Base-by-base conservation (phyloP, 371 early-diverging fungal genomes). In the Blastocladiella emersonii region DNA sequence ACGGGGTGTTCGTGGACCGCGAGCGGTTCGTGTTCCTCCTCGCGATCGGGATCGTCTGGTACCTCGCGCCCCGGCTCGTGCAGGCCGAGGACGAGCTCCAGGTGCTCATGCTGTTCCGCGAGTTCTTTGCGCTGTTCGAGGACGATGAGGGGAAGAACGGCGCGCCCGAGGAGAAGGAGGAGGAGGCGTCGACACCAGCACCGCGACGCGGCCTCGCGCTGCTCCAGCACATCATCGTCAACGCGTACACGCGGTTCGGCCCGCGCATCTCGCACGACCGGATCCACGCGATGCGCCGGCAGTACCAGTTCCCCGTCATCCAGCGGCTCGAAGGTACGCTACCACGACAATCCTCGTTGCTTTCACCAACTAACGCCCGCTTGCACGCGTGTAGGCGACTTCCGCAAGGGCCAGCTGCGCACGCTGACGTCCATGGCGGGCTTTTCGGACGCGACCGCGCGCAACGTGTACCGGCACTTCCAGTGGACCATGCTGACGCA, bases 1-100 rank as follows among this genome's bases (percentile, higher is more conserved):
- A 81, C 65, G 63, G 65, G 23, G 77, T 80, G 57, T 84, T 85
- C 64, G 65, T 78, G 34, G 76, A 83, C 35, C 83, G 84, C 0
- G 82, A 82, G 0, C 71, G 69, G 55, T 82, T 83, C 61, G 62
- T 82, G 66, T 84, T 85, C 64, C 77, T 78, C 76, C 61, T 84
- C 10, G 79, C 80, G 0, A 56, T 86, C 32, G 79, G 81, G 1
- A 71, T 85, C 13, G 62, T 64, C 30, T 23, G 12, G 34, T 8
- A 37, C 3, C 27, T 53, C 15, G 45, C 27, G 35, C 17, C 8
- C 0, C 13, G 7, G 25, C 25, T 62, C 8, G 19, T 62, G n/a
- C 12, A 61, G 1, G 44, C 56, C 27, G 13, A 13, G 2, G 62
- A 62, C 55, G 62, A 62, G 37, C 7, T 55, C 5, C 17, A 8